Percentiles rank a stretch among this genome's conserved stretches.
phyloP scores from a whole-genome alignment of 1,284 basidiomycete genomes.

The Boletus calvinii region DNA sequence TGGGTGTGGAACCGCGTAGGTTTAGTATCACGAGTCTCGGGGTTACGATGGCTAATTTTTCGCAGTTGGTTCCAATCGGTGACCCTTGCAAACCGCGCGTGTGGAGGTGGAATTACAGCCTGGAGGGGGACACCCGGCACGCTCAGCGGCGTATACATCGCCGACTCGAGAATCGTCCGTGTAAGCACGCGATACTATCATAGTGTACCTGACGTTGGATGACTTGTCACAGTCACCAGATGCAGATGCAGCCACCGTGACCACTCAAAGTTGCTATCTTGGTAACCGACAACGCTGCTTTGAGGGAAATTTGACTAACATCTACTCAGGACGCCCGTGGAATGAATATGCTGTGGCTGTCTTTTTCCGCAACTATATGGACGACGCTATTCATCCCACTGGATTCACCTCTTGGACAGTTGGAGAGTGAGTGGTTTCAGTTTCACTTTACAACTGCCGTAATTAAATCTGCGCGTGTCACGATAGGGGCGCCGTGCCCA shows the following conservation, averaged over 20 bases:
- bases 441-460: neutral
- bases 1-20: slow-evolving; percentile 38
- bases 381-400: slow-evolving; percentile 49
- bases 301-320: neutral
- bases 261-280: slow-evolving; percentile 48
- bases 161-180: slow-evolving; percentile 56
- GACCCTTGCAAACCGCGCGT: slow-evolving; percentile 59
- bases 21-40: neutral
- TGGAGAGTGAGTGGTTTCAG: slow-evolving; percentile 10
- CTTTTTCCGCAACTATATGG: slow-evolving; percentile 57
- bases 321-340: slow-evolving; percentile 56
- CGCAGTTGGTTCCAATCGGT: slow-evolving; percentile 61
- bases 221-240: slow-evolving; percentile 51
- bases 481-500: slow-evolving; percentile 45
- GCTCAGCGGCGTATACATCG: slow-evolving; percentile 59
- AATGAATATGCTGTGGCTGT: slow-evolving; percentile 58
- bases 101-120: slow-evolving; percentile 60
- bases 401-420: slow-evolving; percentile 48
- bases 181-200: slow-evolving; percentile 48
- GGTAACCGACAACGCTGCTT: slow-evolving; percentile 33
- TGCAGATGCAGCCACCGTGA: slow-evolving; percentile 49
- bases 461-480: neutral
- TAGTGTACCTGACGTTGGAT: slow-evolving; percentile 40
- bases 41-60: slow-evolving; percentile 24
- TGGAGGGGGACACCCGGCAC: slow-evolving; percentile 50